Evolutionary conservation across 2,329 filamentous ascomycete genomes (phyloP), one percentile per base, ranked within the genome.

Genomic region (Metarhizium anisopliae): DNA sequence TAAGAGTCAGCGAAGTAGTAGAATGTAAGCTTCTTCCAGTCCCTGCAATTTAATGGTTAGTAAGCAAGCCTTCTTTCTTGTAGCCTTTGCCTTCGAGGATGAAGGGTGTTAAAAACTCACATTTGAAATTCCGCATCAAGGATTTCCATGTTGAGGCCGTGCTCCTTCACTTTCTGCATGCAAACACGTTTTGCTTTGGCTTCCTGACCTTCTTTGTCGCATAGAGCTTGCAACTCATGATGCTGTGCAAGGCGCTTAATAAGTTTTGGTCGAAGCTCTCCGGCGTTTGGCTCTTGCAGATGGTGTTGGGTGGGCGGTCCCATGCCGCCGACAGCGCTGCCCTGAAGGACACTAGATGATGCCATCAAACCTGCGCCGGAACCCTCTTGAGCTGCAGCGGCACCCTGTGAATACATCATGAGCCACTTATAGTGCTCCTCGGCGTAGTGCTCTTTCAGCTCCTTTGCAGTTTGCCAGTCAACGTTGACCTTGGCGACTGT

Each of bases 1-100:
- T 99, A 99, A 0, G 90, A 85, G 67, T 96, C 92, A 54, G 94
- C 93, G 69, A 96, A 99, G 74, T 97, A 99, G 76, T 96, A 99
- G 73, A 97, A 97, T 0, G 95, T 99, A 55, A 99, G 77, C 70
- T 99, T 99, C 74, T 97, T 96, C 85, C 91, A 96, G 70, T 99
- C 94, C 86, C 93, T 96, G 63, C 32, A 11, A 45, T 20, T 38
- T 16, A 20, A n/a, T 11, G 14, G 54, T 65, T 56, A 61, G 61
- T 18, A 49, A 25, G 25, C 25, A 25, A 25, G 18, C 16, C 43
- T 50, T 47, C 36, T 51, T 25, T 32, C n/a, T 36, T 8, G 42
- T 20, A 25, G 42, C 16, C 30, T 14, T 14, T 16, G 16, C 14
- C 53, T 52, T 32, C 16, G 29, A 25, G n/a, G 35, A 32, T 2